Conservation (phyloP, 2,329 filamentous ascomycete species). For the Coleophoma eucalyptorum region DNA sequence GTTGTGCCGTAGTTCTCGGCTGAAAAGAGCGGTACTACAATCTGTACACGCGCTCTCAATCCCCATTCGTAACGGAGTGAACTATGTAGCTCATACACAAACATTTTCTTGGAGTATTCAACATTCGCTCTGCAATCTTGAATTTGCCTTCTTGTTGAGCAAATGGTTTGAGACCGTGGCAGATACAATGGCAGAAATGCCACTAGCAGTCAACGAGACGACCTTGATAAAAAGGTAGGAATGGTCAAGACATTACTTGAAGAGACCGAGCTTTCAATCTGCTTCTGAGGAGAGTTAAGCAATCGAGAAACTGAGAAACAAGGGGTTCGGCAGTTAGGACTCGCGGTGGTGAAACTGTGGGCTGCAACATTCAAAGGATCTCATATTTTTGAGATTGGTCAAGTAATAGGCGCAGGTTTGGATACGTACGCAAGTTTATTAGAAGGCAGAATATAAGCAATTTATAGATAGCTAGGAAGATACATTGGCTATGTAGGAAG, state of each 20-base stretch:
- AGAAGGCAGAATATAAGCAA: too few relatives aligned
- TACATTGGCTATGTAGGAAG: too few relatives aligned
- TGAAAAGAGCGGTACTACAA: slow-evolving; percentile 62
- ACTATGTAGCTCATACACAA: slow-evolving; percentile 58
- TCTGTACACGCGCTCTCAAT: slow-evolving; percentile 65
- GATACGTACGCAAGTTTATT: too few relatives aligned
- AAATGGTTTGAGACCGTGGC: slow-evolving; percentile 3
- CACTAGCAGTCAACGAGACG: background rate
- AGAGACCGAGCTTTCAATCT: background rate
- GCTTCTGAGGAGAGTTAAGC: too few relatives aligned
- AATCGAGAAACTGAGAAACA: too few relatives aligned
- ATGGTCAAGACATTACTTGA: background rate
- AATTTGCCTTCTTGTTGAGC: slow-evolving; percentile 51
- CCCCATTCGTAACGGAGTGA: slow-evolving; percentile 58
- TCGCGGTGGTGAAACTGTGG: background rate
- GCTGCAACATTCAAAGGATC: background rate
- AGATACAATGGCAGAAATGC: background rate
- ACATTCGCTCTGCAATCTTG: slow-evolving; percentile 57
- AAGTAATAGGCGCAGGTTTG: background rate
- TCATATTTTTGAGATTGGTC: background rate
- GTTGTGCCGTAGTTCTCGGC: slow-evolving; percentile 52
- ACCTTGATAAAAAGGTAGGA: background rate
- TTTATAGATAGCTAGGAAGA: too few relatives aligned
- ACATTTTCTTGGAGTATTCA: slow-evolving; percentile 49
- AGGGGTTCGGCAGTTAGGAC: background rate